These are phyloP conservation scores for Phragmites australis DNA, from an alignment of 176 grass and related monocot genomes.

Conservation along the genomic window DNA sequence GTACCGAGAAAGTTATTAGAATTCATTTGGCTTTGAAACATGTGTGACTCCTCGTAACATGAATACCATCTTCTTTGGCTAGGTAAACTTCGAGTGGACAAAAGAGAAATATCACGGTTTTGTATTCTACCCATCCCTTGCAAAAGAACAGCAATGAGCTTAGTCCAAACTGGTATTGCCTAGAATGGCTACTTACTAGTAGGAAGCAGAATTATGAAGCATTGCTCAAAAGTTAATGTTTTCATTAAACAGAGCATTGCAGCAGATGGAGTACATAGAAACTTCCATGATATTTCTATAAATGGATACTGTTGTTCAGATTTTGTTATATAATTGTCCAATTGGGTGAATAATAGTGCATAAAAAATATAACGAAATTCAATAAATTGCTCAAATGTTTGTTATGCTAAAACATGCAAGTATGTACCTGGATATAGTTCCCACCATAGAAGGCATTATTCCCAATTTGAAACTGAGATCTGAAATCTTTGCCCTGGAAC, in stretches of 20 bases:
- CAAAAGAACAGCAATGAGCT: background rate
- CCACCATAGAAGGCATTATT: slow-evolving; percentile 64
- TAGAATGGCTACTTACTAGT: background rate
- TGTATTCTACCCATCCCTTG: background rate
- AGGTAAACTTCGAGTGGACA: background rate
- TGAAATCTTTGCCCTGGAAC: slow-evolving; percentile 74
- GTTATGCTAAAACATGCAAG: background rate
- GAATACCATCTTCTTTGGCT: background rate
- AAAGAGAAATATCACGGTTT: background rate
- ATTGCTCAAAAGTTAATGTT: background rate
- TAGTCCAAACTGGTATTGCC: background rate
- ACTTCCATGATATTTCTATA: background rate
- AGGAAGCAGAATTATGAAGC: background rate
- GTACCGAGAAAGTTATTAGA: background rate
- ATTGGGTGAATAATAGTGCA: background rate
- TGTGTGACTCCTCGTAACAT: slow-evolving; percentile 2
- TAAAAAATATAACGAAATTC: background rate
- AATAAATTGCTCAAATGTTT: background rate
- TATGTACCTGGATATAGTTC: slow-evolving; percentile 86
- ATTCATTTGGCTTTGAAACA: slow-evolving; percentile 23
- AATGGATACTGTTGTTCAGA: background rate
- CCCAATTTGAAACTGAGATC: slow-evolving; percentile 59
- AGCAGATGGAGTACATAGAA: background rate
- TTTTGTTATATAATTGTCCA: background rate
- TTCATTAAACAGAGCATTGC: background rate